Percentiles rank a stretch among this genome's conserved stretches.
Evolutionary conservation across 345 rosid genomes (phyloP).

Genomic region (Salix arbutifolia): DNA sequence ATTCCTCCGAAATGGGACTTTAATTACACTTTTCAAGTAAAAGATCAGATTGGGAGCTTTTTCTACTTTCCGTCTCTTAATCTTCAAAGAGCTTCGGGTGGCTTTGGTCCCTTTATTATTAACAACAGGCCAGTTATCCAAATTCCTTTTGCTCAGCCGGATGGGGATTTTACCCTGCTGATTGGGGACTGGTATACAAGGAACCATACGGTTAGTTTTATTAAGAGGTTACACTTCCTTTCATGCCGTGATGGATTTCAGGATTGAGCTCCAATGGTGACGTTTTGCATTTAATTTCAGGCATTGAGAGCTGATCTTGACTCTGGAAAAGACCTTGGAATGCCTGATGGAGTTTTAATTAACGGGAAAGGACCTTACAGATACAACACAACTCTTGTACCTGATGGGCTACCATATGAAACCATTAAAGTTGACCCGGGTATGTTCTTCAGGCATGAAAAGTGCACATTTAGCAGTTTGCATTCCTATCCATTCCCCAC

Average conservation of each 20-base stretch:
- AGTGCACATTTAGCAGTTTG: neutral
- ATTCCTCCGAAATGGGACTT: conserved; percentile 58
- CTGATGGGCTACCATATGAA: conserved; percentile 70
- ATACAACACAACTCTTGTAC: conserved; percentile 67
- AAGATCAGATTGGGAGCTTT: conserved; percentile 94
- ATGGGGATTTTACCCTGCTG: conserved; percentile 57
- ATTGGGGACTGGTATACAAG: conserved; percentile 89
- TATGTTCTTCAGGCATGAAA: conserved; percentile 7
- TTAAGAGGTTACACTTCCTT: neutral
- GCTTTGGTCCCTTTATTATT: conserved; percentile 73
- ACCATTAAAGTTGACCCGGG: conserved; percentile 76
- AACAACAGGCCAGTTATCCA: conserved; percentile 56
- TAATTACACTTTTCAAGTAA: conserved; percentile 85
- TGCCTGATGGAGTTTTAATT: conserved; percentile 95
- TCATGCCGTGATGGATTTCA: neutral
- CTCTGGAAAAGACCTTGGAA: conserved; percentile 80
- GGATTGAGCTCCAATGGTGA: conserved; percentile 5
- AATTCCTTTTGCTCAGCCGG: conserved; percentile 78
- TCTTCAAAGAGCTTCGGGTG: conserved; percentile 91
- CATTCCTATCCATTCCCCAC: neutral
- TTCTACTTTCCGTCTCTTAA: conserved; percentile 80
- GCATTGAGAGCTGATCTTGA: conserved; percentile 65
- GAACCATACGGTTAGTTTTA: conserved; percentile 65
- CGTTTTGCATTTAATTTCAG: conserved; percentile 30
- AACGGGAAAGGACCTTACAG: conserved; percentile 90